Conservation (phyloP, 768 basidiomycete species). For the Trametes coccinea region DNA sequence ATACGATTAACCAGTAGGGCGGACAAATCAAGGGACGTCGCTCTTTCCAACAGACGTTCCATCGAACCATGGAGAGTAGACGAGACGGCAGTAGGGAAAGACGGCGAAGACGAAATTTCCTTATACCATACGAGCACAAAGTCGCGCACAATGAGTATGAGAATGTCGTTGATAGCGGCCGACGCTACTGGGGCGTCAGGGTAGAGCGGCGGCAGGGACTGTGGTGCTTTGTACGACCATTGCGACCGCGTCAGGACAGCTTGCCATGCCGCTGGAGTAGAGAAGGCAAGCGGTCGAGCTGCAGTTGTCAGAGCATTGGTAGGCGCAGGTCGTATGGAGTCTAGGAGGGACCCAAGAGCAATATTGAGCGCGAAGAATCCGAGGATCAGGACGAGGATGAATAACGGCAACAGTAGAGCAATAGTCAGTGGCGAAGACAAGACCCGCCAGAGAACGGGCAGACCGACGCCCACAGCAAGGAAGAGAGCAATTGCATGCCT, state of each 20-base stretch:
- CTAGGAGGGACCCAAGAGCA: conserved; percentile 59
- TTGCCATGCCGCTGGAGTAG: conserved; percentile 94
- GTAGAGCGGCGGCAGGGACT: conserved; percentile 64
- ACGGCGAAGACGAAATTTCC: conserved; percentile 79
- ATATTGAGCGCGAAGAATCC: conserved; percentile 56
- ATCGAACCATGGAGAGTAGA: conserved; percentile 67
- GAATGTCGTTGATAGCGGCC: conserved; percentile 73
- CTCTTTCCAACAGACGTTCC: conserved; percentile 55
- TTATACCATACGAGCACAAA: conserved; percentile 92
- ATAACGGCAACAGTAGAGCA: conserved; percentile 61
- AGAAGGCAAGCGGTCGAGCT: conserved; percentile 79
- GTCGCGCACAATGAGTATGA: conserved; percentile 80
- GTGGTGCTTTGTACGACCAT: conserved; percentile 78
- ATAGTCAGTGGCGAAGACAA: conserved; percentile 67
- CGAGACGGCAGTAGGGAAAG: conserved; percentile 87
- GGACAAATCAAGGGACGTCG: conserved; percentile 65
- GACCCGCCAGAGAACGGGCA: conserved; percentile 56
- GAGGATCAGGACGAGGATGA: conserved; percentile 49
- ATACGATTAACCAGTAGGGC: conserved; percentile 80
- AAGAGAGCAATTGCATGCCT: conserved; percentile 42
- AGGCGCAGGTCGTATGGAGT: conserved; percentile 40
- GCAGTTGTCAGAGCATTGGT: conserved; percentile 50
- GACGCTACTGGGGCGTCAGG: conserved; percentile 68
- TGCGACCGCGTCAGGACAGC: conserved; percentile 85
- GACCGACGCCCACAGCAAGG: conserved; percentile 53